Percentiles rank a stretch among this genome's conserved stretches.
These are phyloP conservation scores for Boletus fagicola DNA, from an alignment of 768 basidiomycete species.

Conservation along the genomic window DNA sequence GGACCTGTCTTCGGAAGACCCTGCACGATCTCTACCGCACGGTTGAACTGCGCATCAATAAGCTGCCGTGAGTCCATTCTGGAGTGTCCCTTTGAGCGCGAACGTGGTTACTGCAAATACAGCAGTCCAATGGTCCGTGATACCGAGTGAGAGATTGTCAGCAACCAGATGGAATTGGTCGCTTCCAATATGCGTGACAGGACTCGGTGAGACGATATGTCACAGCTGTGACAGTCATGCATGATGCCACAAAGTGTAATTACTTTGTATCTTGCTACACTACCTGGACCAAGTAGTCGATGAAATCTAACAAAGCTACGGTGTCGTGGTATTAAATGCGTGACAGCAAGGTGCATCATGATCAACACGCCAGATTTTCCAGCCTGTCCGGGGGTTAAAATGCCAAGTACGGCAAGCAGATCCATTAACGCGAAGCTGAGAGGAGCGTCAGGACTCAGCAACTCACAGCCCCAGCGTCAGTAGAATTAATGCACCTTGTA, in stretches of 20 bases:
- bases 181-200: constrained; percentile 15
- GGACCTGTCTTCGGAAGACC: constrained; percentile 90
- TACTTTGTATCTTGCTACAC: background rate
- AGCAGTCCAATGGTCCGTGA: background rate
- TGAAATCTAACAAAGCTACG: background rate
- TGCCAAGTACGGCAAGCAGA: background rate
- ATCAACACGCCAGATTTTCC: background rate
- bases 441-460: constrained; percentile 1
- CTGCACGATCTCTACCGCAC: constrained; percentile 94
- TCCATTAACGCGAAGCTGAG: background rate
- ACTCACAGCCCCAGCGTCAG: background rate
- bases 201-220: background rate
- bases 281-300: background rate
- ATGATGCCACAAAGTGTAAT: background rate
- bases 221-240: background rate
- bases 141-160: background rate
- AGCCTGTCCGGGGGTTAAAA: background rate
- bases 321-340: background rate
- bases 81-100: background rate
- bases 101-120: background rate
- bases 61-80: constrained; percentile 62
- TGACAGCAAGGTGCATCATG: background rate
- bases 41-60: constrained; percentile 84
- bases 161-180: background rate
- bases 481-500: constrained; percentile 3